Base-by-base conservation (phyloP, 805 yeast species). In the Candida yuanshanica region DNA sequence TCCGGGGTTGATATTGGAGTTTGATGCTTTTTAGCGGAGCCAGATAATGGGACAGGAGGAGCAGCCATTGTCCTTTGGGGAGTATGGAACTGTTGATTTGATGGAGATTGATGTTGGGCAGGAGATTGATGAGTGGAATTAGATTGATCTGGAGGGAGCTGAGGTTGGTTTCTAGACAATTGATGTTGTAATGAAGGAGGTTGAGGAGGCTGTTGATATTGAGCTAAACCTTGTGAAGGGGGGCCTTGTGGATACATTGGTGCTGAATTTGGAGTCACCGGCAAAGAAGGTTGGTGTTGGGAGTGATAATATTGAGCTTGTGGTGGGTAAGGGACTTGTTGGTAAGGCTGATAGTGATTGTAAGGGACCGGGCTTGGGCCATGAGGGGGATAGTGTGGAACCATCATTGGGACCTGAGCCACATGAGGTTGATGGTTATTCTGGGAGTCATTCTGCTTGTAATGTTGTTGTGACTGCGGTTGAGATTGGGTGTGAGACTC, bases 1-100 rank as follows among this genome's bases (percentile, higher is more conserved):
- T 49, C 56, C 20, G 56, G 51, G 0, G 52, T 49, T 12, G 45
- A 32, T 36, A 22, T 20, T 35, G 39, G 32, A 33, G 33, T 26
- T 26, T 27, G 16, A 38, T 18, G 20, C 24, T 36, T n/a, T 17
- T 21, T 31, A 7, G 38, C 14, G n/a, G 43, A 6, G 20, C 40
- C 25, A 9, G 50, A 23, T 6, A 35, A 23, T 14, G 46, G 40
- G 8, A 40, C 38, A 21, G 42, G 37, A 7, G 47, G 45, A 4
- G 45, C 44, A 5, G 39, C 43, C 37, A 45, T 27, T 2, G 51
- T 33, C 46, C 57, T 52, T 40, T 49, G 49, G n/a, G 56, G 59
- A 4, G 59, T 51, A 18, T 55, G 58, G 39, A 45, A 49, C 9
- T 48, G 53, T 33, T 41, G 43, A 39, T 36, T 27, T n/a, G 26